A percentile compares a stretch with the other conserved stretches of the same genome.
These are phyloP conservation scores for Ceratocystis smalleyi DNA, from an alignment of 2,329 filamentous ascomycete genomes.

Conservation along the genomic window DNA sequence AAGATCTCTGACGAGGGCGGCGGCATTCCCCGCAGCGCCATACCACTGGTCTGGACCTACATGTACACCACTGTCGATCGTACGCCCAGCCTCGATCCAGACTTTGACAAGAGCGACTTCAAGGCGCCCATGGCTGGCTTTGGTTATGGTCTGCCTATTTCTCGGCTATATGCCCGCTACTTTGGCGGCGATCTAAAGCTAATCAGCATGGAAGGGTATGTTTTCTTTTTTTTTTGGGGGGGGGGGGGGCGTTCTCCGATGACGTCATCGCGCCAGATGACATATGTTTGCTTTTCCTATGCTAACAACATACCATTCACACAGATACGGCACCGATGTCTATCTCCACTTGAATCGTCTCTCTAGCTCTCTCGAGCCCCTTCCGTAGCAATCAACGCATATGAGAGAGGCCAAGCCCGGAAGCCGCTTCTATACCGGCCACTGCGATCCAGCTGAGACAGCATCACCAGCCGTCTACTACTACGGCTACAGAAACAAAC, in stretches of 20 bases:
- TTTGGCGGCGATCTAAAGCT: conserved; percentile 94
- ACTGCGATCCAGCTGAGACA: conserved; percentile 27
- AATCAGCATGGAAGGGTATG: conserved; percentile 98
- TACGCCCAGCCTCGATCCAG: conserved; percentile 84
- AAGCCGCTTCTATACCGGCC: conserved; percentile 15
- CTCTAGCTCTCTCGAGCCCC: conserved; percentile 84
- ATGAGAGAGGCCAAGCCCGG: conserved; percentile 45
- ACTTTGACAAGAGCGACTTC: conserved; percentile 98
- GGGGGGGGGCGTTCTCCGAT: not conserved
- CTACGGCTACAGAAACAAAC: conserved; percentile 19
- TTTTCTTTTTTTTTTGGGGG: conserved; percentile 19
- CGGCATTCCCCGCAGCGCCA: conserved; percentile 80
- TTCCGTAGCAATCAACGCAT: conserved; percentile 89
- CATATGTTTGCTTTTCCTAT: not conserved
- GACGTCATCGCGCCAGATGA: not conserved
- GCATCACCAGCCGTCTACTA: conserved; percentile 24
- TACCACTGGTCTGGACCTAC: conserved; percentile 98
- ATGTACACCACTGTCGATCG: conserved; percentile 99
- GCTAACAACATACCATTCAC: conserved; percentile 9
- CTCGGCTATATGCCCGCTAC: conserved; percentile 83
- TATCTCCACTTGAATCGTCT: conserved; percentile 95
- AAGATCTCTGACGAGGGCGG: conserved; percentile 96
- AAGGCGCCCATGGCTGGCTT: conserved; percentile 99
- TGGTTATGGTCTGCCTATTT: conserved; percentile 93
- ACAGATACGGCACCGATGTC: conserved; percentile 90